Base-by-base conservation (phyloP, 768 basidiomycete species). In the Ephemerocybe angulata region DNA sequence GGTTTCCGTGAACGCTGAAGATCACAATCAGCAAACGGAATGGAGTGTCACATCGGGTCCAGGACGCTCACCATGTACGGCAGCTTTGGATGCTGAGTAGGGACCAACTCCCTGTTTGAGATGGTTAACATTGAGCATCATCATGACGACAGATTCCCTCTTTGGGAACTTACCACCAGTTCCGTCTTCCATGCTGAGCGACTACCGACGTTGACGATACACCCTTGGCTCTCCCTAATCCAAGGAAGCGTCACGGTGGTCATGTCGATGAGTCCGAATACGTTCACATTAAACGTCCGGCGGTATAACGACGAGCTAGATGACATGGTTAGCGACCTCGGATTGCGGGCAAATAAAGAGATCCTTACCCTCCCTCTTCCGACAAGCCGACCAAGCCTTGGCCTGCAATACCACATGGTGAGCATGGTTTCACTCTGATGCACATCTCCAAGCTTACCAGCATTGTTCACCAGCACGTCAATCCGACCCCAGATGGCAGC, bases 391-490 rank as follows among this genome's bases (percentile, higher is more conserved):
- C 72, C 29, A 70, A 50, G 0, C 78, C 76, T 53, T 64, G 54
- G 33, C 78, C 72, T 74, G 61, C 8, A 5, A 33, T 7, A 13
- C 27, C 12, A 48, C 35, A 21, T 22, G 11, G 31, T 24, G 13
- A 56, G 3, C 37, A 11, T 19, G 17, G 28, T 2, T 46, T 60
- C 56, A 15, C 19, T 3, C 24, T 24, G 22, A 25, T 25, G 30
- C n/a, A n/a, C n/a, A n/a, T n/a, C n/a, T 43, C 30, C 29, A n/a
- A 25, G 13, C 54, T 15, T n/a, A 60, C 81, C 85, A 21, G 84
- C 85, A 58, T 87, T 86, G 55, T 86, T 86, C 28, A 87, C 82
- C 27, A 86, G 61, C 1, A 86, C 78, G 57, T 86, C 83, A 56
- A 86, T 75, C 15, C 70, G 65, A 5, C 80, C 81, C 77, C 81